Evolutionary conservation across 148 eudicot genomes (phyloP), one percentile per base, ranked within the genome.

Genomic region (Vaccinium darrowii): DNA sequence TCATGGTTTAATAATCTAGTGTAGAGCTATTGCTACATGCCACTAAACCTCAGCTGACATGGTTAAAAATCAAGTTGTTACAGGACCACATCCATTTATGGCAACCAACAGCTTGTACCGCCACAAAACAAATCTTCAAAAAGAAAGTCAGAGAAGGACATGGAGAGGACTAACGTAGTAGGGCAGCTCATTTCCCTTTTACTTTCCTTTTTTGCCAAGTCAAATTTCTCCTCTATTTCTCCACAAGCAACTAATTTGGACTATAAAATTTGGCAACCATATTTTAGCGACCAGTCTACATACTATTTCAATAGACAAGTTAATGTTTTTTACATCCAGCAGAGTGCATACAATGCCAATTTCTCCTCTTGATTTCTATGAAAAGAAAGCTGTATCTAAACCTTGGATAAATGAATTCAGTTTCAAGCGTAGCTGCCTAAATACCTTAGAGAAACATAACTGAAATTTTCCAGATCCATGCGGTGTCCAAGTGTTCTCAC

Each of bases 231-330:
- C 12, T 12, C 18, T 52, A 52, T 52, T 25, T 51, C 18, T 51
- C 14, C 80, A 78, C 33, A 23, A 78, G 14, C 4, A 78, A 23
- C 80, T 78, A 52, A 51, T 51, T 51, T 77, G 36, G 80, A 76
- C 23, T 21, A 9, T 76, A 11, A 25, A 76, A 76, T 7, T 49
- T 5, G 3, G 1, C 25, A 77, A 77, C 23, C 13, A 1, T 49
- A 51, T 49, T 74, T 2, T 6, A 15, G 8, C 7, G 67, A 62
- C 67, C 15, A 67, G 73, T 23, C 14, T 8, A 25, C 30, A 23
- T 15, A 72, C 33, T 27, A 27, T 72, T 72, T 72, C 33, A 30
- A 18, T 5, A 25, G 76, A 72, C 36, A 69, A 69, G 39, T 30
- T 69, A 30, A 25, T 69, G 39, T 4, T 69, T 30, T 13, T 2